Evolutionary conservation across 768 basidiomycete genomes (phyloP).

Genomic region (Amanita polypyramis): DNA sequence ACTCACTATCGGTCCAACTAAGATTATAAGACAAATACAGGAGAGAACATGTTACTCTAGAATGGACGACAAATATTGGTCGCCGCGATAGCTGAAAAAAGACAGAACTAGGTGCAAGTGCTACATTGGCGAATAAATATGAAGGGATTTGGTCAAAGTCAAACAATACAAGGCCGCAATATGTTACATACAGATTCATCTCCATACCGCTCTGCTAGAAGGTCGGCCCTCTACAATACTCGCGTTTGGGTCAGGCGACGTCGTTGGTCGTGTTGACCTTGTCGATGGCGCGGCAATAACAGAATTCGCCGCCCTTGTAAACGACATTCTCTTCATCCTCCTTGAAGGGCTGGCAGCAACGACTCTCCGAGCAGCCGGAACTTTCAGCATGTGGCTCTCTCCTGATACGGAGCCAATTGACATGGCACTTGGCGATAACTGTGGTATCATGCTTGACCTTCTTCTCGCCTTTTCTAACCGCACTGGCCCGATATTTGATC

Average conservation of each 20-base stretch:
- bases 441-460: slow-evolving; percentile 76
- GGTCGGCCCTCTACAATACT: slow-evolving; percentile 27
- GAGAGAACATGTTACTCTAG: not conserved
- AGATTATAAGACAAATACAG: not conserved
- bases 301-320: slow-evolving; percentile 30
- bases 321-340: slow-evolving; percentile 45
- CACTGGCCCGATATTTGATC: slow-evolving; percentile 70
- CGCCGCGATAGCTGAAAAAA: not conserved
- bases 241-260: slow-evolving; percentile 32
- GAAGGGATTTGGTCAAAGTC: slow-evolving; percentile 3
- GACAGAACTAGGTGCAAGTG: not conserved
- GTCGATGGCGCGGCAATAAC: not conserved
- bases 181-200: slow-evolving; percentile 3
- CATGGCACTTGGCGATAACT: slow-evolving; percentile 36
- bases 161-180: not conserved
- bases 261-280: slow-evolving; percentile 12
- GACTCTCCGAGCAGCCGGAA: slow-evolving; percentile 30
- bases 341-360: slow-evolving; percentile 47
- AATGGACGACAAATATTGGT: too few species aligned
- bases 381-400: slow-evolving; percentile 16
- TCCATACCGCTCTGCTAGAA: slow-evolving; percentile 6
- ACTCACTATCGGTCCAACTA: not conserved
- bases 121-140: not conserved
- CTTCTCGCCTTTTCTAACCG: slow-evolving; percentile 64
- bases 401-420: slow-evolving; percentile 22